Base-by-base conservation (phyloP, 2,329 filamentous ascomycete species). In the Coniella lustricola region DNA sequence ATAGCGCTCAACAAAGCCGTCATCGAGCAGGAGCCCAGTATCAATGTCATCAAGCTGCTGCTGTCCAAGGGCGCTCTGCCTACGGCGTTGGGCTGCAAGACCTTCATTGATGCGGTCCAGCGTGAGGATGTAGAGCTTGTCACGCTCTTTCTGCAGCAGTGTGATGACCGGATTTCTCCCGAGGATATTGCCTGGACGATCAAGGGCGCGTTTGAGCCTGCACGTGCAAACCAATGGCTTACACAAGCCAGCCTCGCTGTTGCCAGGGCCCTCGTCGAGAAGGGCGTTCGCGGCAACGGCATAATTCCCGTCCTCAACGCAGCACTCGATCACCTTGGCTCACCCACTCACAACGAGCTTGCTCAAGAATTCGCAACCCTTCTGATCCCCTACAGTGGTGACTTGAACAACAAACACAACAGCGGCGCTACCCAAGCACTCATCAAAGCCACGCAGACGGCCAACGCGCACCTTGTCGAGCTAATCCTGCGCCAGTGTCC, bases 371-470 rank as follows among this genome's bases (percentile, higher is more conserved):
- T 80, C 55, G 65, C 76, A 4, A 65, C 66, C 18, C 52, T 73
- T 0, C 59, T 75, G 1, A 55, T 71, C 14, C 60, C 65, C 17
- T 54, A 67, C 42, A 66, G 67, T 2, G 71, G 68, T n/a, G 65
- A 73, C 48, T 68, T n/a, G n/a, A n/a, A 77, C 50, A 72, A 77
- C 56, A 66, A 72, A 50, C 67, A 73, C 17, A 59, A 72, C 42
- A 81, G 80, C 7, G 67, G 77, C n/a, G n/a, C n/a, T n/a, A n/a
- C n/a, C n/a, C n/a, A n/a, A 56, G 72, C 75, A 2, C 60, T 84
- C 7, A 71, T 73, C 46, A 64, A 72, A 43, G 78, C 79, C 2
- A 75, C 79, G 1, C 71, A 71, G 1, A 71, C 68, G 37, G 77
- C 72, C 7, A 71, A 79, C 42, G 59, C 67, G 4, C 64, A 67